Percentiles rank a stretch among this genome's conserved stretches.
Conservation (phyloP, 1,139 yeast species). For the Zygosaccharomyces pseudobailii region DNA sequence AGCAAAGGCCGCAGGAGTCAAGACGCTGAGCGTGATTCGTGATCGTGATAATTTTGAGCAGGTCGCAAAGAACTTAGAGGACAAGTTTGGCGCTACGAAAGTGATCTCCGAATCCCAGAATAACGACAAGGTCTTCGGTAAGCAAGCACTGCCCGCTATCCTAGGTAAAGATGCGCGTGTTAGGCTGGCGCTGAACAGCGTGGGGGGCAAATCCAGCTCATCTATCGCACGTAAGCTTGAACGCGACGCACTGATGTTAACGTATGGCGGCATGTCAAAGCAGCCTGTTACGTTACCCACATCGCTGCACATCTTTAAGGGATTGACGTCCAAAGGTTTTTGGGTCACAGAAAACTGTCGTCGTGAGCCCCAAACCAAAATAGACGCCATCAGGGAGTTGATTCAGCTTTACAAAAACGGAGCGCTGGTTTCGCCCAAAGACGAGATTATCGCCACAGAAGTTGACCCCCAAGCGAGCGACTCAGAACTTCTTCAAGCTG, state of each 20-base stretch:
- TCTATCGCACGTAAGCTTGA: constrained; percentile 77
- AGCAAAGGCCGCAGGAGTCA: constrained; percentile 69
- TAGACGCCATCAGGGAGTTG: constrained; percentile 54
- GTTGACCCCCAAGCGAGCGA: constrained; percentile 43
- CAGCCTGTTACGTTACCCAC: constrained; percentile 91
- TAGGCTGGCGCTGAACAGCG: constrained; percentile 82
- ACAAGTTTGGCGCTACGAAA: constrained; percentile 79
- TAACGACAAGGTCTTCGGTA: constrained; percentile 58
- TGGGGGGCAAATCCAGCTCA: constrained; percentile 83
- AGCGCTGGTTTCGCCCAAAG: constrained; percentile 39
- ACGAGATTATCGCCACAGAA: constrained; percentile 56
- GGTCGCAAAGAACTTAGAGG: constrained; percentile 41
- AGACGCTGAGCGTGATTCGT: constrained; percentile 83
- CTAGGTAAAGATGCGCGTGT: constrained; percentile 45
- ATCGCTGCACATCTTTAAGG: constrained; percentile 82
- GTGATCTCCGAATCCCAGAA: constrained; percentile 88
- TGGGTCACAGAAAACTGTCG: constrained; percentile 86
- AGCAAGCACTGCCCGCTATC: constrained; percentile 59
- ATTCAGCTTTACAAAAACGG: constrained; percentile 64
- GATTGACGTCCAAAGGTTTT: constrained; percentile 79
- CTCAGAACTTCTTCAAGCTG: constrained; percentile 47
- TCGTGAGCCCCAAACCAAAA: constrained; percentile 58
- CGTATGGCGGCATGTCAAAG: constrained; percentile 97
- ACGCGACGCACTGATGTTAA: constrained; percentile 67
- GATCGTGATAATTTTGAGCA: constrained; percentile 71